Conservation (phyloP, 2,329 filamentous ascomycete genomes). For the Exserohilum turcica region DNA sequence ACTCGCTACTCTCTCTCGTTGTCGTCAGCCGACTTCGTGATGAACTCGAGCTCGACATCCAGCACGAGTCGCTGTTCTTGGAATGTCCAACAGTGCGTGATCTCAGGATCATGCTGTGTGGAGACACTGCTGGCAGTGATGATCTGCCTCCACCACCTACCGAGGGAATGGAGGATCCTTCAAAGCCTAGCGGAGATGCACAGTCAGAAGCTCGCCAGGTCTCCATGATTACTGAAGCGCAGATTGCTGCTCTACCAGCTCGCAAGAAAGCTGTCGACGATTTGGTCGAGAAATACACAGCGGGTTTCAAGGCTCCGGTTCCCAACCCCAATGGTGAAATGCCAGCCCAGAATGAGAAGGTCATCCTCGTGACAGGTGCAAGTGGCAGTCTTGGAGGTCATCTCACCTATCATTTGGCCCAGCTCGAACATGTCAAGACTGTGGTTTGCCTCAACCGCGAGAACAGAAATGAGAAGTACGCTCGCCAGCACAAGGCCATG, state of each 20-base stretch:
- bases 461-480: constrained; percentile 25
- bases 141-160: no score
- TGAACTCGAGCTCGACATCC: constrained; percentile 22
- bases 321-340: not conserved
- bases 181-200: no score
- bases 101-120: constrained; percentile 60
- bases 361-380: constrained; percentile 49
- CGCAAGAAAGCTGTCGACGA: not conserved
- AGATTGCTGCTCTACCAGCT: no score
- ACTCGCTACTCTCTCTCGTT: constrained; percentile 39
- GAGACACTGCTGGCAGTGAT: no score
- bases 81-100: constrained; percentile 64
- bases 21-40: constrained; percentile 21
- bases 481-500: constrained; percentile 47
- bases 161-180: not conserved
- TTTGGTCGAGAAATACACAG: not conserved
- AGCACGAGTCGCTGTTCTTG: not conserved
- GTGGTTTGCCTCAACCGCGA: constrained; percentile 57
- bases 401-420: constrained; percentile 38
- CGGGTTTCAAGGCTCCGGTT: not conserved
- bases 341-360: constrained; percentile 1
- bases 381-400: constrained; percentile 49
- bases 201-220: no score
- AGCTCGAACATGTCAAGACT: constrained; percentile 32
- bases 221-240: no score